Conservation (phyloP, 106 monocot species). For the Dendrobium chrysotoxum region DNA sequence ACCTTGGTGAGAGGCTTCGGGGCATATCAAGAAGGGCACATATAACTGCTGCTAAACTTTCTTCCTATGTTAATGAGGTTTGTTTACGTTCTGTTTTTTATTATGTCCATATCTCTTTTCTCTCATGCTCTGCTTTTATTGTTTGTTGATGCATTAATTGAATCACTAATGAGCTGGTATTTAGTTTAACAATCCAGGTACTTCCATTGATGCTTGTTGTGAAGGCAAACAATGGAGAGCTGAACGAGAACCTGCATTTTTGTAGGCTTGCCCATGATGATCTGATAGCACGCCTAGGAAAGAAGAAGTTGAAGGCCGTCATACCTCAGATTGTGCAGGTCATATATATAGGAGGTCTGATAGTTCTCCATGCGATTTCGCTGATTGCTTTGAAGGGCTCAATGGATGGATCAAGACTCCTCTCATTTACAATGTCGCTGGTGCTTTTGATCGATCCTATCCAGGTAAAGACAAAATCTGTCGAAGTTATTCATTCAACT, state of each 20-base stretch:
- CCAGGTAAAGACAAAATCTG: conserved; percentile 33
- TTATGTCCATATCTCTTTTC: neutral
- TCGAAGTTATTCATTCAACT: neutral
- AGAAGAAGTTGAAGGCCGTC: conserved; percentile 75
- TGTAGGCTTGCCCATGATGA: conserved; percentile 52
- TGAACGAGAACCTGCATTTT: conserved; percentile 51
- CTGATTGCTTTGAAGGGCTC: conserved; percentile 33
- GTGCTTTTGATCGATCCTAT: conserved; percentile 63
- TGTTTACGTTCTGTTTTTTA: neutral
- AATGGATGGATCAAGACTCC: conserved; percentile 33
- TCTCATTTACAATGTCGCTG: conserved; percentile 67
- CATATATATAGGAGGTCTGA: conserved; percentile 47
- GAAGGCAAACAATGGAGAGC: conserved; percentile 70
- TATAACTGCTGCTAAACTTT: conserved; percentile 47
- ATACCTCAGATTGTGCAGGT: conserved; percentile 63
- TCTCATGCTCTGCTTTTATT: neutral
- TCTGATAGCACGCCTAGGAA: conserved; percentile 30
- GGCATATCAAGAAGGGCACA: conserved; percentile 56
- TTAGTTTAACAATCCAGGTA: conserved; percentile 36
- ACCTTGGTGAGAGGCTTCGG: conserved; percentile 54
- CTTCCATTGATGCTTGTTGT: conserved; percentile 73
- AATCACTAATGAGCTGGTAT: conserved; percentile 11
- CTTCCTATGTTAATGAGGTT: conserved; percentile 79
- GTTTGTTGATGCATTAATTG: conserved; percentile 2
- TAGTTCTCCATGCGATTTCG: conserved; percentile 44